Conservation (phyloP, 2,329 filamentous ascomycete species). For the Monosporascus sp. region DNA sequence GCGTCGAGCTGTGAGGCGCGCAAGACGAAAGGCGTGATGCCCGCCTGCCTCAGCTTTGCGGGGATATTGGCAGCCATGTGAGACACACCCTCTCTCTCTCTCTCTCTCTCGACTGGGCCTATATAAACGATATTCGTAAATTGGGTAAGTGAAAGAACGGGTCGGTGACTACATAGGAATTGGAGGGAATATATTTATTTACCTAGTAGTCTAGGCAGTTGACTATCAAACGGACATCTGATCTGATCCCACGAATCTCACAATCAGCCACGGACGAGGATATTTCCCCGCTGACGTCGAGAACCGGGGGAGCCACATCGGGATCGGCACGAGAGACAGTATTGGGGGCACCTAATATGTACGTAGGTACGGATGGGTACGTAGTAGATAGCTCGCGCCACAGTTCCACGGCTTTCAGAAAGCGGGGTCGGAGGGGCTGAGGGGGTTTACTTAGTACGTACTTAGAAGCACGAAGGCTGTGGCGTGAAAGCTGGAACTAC, state of each 20-base stretch:
- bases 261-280: too few species aligned
- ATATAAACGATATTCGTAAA: too few species aligned
- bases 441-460: not conserved
- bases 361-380: not conserved
- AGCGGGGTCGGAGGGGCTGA: not conserved
- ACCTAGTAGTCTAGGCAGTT: not conserved
- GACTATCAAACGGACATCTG: not conserved
- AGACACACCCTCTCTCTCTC: too few species aligned
- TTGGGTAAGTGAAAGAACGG: not conserved
- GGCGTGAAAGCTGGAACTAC: too few species aligned
- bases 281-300: not conserved
- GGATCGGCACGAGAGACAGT: not conserved
- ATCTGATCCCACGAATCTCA: too few species aligned
- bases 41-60: constrained; percentile 68
- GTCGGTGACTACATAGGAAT: not conserved
- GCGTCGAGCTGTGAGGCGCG: constrained; percentile 80
- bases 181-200: not conserved
- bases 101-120: too few species aligned
- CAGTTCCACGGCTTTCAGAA: constrained; percentile 3
- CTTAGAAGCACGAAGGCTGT: not conserved
- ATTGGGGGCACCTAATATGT: not conserved
- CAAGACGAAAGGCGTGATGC: constrained; percentile 78
- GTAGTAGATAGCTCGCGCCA: constrained; percentile 26
- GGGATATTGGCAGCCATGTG: constrained; percentile 74
- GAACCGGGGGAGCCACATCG: not conserved